Evolutionary conservation across 2,329 filamentous ascomycete species (phyloP), one percentile per base, ranked within the genome.

Genomic region (Elsinoe ampelina): DNA sequence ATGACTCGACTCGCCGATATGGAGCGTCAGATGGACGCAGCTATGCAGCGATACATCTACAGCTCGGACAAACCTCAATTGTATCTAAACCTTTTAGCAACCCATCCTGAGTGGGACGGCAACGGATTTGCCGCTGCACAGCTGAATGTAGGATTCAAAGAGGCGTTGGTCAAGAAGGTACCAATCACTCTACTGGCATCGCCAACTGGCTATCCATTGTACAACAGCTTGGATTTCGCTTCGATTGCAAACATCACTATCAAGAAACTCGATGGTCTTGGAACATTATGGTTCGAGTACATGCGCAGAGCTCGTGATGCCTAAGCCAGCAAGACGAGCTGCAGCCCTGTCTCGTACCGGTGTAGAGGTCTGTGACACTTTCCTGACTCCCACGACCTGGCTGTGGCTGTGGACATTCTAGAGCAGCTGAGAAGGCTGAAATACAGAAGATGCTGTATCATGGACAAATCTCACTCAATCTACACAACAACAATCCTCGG

Each of bases 101-200:
- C 57, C 22, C 57, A 58, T n/a, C 57, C 57, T 1, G 17, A 30
- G 2, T 55, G 57, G 57, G 57, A 58, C 19, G 57, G 57, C 0
- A 19, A 58, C 11, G 57, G 57, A 7, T 55, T 58, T 15, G 57
- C 30, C 7, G 57, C 57, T 6, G 20, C 35, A 20, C 57, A 58
- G 11, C 35, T 54, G 4, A 5, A 17, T 3, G 47, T 43, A 32
- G 51, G 57, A 12, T 13, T 39, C 15, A 5, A 55, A 5, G 2
- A 20, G 5, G 36, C 57, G 11, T 17, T 19, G 15, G 42, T 19
- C 22, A 32, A 12, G 15, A 20, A 30, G 12, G 7, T 39, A 17
- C 51, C 51, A 0, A 38, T 58, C 34, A 55, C 51, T 15, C 13
- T 58, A 26, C 10, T 55, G 15, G 51, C 57, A n/a, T 22, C 43